A percentile compares a stretch with the other conserved stretches of the same genome.
Conservation (phyloP, 2,329 filamentous ascomycete species). For the Penicillium sp. region DNA sequence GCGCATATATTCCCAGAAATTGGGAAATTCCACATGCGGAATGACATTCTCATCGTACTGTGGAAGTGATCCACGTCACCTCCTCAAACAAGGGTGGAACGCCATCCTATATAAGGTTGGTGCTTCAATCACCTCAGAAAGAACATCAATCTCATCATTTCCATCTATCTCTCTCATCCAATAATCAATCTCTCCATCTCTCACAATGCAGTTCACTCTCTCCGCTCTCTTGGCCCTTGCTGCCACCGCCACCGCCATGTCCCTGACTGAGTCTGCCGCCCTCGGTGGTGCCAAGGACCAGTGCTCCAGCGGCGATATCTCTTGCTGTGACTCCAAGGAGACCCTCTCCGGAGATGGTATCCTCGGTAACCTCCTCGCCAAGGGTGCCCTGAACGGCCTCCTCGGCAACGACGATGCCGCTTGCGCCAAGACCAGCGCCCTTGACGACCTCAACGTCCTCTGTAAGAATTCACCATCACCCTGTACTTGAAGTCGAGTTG, state of each 20-base stretch:
- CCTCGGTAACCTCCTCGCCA: slow-evolving; percentile 1
- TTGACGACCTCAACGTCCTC: slow-evolving; percentile 2
- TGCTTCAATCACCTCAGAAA: background rate
- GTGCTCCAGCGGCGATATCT: background rate
- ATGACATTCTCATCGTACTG: background rate
- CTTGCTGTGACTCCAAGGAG: slow-evolving; percentile 4
- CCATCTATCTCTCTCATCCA: background rate
- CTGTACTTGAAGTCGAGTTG: background rate
- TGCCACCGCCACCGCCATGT: background rate
- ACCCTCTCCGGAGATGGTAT: background rate
- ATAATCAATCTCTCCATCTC: background rate
- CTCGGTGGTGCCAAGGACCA: background rate
- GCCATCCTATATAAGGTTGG: background rate
- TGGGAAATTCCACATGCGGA: background rate
- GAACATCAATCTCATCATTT: background rate
- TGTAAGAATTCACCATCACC: background rate
- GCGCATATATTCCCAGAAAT: background rate
- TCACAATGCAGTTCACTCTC: slow-evolving; percentile 1
- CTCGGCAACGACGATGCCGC: slow-evolving; percentile 4
- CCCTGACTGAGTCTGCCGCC: background rate
- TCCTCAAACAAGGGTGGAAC: background rate
- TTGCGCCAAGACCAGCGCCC: background rate
- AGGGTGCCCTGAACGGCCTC: slow-evolving; percentile 4
- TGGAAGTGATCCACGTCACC: background rate
- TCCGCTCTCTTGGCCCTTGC: background rate